Base-by-base conservation (phyloP, 2,329 filamentous ascomycete genomes). In the Fusarium staphyleae region DNA sequence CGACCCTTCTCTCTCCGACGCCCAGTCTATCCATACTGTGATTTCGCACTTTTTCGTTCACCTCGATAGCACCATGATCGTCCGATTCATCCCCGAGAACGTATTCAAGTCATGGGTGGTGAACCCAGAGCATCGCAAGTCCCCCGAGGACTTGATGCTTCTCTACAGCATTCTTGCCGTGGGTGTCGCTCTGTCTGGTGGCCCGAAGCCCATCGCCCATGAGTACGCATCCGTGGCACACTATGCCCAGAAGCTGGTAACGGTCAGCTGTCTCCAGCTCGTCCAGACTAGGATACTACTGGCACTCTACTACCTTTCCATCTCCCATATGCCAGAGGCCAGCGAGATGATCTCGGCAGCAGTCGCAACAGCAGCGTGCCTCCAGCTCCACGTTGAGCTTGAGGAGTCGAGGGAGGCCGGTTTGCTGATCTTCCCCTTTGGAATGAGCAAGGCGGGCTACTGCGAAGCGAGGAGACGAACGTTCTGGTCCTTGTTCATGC, bases 401-500 rank as follows among this genome's bases (percentile, higher is more conserved):
- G 82, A 72, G 55, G 76, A 68, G 66, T 80, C 73, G 5, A 70
- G 73, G 2, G 79, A 81, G 42, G 72, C 66, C 3, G 55, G 55
- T 13, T 57, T 73, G 12, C 66, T 72, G n/a, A 65, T 67, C 0
- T 81, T 78, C 46, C 83, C 84, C 4, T 86, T 84, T 65, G 82
- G 79, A 15, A 77, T 89, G 58, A 82, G 80, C 61, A 79, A 77
- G 51, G 72, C 73, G 42, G 83, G 82, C 24, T 81, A 87, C 61
- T 80, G 81, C 18, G 89, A 92, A 71, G 87, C 86, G 63, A 81
- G 85, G 54, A 80, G 88, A 58, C 79, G 89, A 49, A 90, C 87
- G 0, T 87, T 90, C 66, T 92, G 88, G 88, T 83, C 85, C 22
- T 81, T 85, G 44, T 89, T 87, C 62, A 74, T 90, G 62, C 80